Evolutionary conservation across 768 basidiomycete species (phyloP).

Genomic region (Cystobasidium tubakii): DNA sequence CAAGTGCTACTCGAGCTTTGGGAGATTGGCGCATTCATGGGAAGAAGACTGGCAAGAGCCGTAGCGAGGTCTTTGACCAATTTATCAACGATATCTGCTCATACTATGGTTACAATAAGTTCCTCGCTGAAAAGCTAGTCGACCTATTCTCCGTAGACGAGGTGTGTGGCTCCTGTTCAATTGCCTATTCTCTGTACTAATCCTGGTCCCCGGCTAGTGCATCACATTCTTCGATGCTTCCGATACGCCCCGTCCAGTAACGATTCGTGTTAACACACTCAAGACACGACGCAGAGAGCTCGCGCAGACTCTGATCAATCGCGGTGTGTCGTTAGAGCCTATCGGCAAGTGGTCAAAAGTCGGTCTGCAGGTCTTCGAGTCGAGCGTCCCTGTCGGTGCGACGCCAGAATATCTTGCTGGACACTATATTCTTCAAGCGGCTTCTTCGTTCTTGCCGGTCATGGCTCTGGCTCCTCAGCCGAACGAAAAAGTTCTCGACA

Average conservation of each 20-base stretch:
- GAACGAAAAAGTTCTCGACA: conserved; percentile 87
- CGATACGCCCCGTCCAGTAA: conserved; percentile 89
- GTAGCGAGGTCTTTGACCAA: conserved; percentile 84
- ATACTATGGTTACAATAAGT: conserved; percentile 97
- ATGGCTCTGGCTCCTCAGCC: conserved; percentile 90
- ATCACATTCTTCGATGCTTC: conserved; percentile 98
- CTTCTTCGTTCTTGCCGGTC: conserved; percentile 97
- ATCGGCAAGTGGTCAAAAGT: conserved; percentile 99
- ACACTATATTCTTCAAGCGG: conserved; percentile 99
- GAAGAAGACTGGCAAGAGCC: conserved; percentile 56
- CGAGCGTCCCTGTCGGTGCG: conserved; percentile 90
- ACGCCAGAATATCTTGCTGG: conserved; percentile 98
- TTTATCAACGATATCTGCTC: conserved; percentile 80
- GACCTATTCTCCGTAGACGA: conserved; percentile 86
- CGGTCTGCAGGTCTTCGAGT: conserved; percentile 96
- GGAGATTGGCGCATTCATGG: conserved; percentile 65
- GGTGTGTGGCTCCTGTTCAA: conserved; percentile 53
- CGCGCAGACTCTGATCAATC: conserved; percentile 84
- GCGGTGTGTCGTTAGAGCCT: conserved; percentile 94
- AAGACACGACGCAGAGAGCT: conserved; percentile 88
- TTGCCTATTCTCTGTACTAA: conserved; percentile 1
- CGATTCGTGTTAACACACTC: conserved; percentile 94
- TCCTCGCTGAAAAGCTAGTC: conserved; percentile 88
- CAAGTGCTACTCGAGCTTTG: conserved; percentile 66
- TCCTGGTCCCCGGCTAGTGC: conserved; percentile 56